These are phyloP conservation scores for Protea cynaroides DNA, from an alignment of 164 flowering plant species.

Conservation along the genomic window DNA sequence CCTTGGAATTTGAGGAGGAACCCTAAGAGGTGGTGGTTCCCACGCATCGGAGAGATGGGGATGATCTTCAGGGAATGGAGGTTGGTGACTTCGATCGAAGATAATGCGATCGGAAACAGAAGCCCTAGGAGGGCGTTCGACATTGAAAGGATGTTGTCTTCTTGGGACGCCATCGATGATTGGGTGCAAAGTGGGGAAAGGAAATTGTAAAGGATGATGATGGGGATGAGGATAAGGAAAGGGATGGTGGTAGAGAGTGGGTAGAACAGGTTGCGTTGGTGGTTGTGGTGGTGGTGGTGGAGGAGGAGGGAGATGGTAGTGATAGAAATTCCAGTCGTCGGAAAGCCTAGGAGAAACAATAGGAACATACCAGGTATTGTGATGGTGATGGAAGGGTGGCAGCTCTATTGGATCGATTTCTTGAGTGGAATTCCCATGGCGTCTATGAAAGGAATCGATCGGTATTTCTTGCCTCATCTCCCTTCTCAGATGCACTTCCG, in stretches of 20 bases:
- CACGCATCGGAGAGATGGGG: conserved; percentile 11
- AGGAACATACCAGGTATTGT: conserved; percentile 20
- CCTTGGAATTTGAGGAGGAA: neutral
- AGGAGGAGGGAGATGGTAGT: conserved; percentile 11
- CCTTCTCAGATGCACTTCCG: too few relatives aligned
- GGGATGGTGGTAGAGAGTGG: neutral
- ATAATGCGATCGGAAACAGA: conserved; percentile 1
- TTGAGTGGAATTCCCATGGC: neutral
- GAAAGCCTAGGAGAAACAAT: conserved; percentile 7
- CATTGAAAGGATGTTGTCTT: neutral
- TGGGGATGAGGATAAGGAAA: too few relatives aligned
- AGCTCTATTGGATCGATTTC: conserved; percentile 1
- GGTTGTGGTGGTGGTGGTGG: conserved; percentile 3
- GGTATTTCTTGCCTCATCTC: too few relatives aligned
- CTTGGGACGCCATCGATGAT: conserved; percentile 10
- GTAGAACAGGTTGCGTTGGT: neutral
- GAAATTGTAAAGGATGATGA: conserved; percentile 15
- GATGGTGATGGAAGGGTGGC: conserved; percentile 10
- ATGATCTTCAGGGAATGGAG: conserved; percentile 11
- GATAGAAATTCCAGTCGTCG: conserved; percentile 11
- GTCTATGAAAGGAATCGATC: too few relatives aligned
- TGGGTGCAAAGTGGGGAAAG: conserved; percentile 7
- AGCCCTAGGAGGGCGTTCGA: conserved; percentile 13
- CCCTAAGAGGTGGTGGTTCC: conserved; percentile 13
- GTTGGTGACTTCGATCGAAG: conserved; percentile 2